These are phyloP conservation scores for Nigrospora osmanthi DNA, from an alignment of 2,329 filamentous ascomycete genomes.

Conservation along the genomic window DNA sequence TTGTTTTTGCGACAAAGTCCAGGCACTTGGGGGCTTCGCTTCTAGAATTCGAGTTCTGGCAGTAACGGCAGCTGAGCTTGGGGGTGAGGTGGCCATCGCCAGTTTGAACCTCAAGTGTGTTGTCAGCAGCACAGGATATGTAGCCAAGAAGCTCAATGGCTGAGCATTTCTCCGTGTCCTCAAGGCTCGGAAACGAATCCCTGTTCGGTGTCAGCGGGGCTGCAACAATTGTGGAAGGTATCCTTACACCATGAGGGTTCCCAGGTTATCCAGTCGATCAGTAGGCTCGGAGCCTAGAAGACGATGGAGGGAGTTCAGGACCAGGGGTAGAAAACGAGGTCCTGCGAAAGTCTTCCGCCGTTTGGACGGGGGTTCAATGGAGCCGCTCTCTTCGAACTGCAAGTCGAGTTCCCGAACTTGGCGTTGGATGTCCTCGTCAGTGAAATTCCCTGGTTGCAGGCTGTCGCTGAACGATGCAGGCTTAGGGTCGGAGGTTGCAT, in stretches of 20 bases:
- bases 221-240: neutral
- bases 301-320: conserved; percentile 16
- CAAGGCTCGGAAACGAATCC: conserved; percentile 33
- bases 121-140: conserved; percentile 47
- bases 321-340: conserved; percentile 10
- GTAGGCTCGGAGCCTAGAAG: conserved; percentile 18
- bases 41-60: conserved; percentile 6
- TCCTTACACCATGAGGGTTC: conserved; percentile 39
- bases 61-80: conserved; percentile 14
- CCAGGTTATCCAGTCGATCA: conserved; percentile 19
- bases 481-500: conserved; percentile 10
- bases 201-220: conserved; percentile 23
- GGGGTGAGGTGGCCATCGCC: conserved; percentile 1
- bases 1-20: conserved; percentile 21
- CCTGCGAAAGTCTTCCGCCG: conserved; percentile 20
- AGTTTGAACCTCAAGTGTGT: conserved; percentile 26
- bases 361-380: conserved; percentile 16
- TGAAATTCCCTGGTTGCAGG: conserved; percentile 15
- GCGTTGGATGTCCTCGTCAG: conserved; percentile 13
- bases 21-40: conserved; percentile 6
- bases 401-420: conserved; percentile 13
- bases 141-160: conserved; percentile 48
- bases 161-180: conserved; percentile 41
- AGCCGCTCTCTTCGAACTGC: neutral
- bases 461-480: conserved; percentile 9